Conservation (phyloP, 805 yeast genomes). For the Saturnispora halmiae region DNA sequence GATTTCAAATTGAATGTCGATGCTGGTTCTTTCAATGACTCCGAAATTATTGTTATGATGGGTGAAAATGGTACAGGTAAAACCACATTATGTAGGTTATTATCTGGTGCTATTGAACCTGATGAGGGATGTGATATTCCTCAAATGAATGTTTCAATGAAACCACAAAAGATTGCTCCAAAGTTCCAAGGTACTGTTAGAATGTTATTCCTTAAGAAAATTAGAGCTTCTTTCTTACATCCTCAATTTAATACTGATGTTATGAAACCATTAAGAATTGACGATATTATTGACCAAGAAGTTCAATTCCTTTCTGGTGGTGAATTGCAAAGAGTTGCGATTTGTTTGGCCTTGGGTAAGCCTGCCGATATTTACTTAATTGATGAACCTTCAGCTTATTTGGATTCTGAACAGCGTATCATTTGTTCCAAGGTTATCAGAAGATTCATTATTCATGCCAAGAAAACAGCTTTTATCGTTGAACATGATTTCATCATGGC, state of each 20-base stretch:
- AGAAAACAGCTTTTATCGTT: conserved; percentile 97
- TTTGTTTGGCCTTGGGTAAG: conserved; percentile 86
- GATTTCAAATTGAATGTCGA: conserved; percentile 81
- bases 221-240: conserved; percentile 84
- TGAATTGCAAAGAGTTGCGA: conserved; percentile 98
- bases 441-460: conserved; percentile 90
- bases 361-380: conserved; percentile 94
- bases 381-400: conserved; percentile 98
- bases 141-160: conserved; percentile 88
- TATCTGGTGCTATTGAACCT: conserved; percentile 89
- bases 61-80: conserved; percentile 99
- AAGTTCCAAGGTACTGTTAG: conserved; percentile 98
- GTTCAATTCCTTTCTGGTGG: conserved; percentile 98
- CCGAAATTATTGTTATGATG: conserved; percentile 98
- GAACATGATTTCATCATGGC: conserved; percentile 99
- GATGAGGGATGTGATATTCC: conserved; percentile 78
- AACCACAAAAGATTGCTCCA: conserved; percentile 99
- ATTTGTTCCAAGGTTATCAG: conserved; percentile 97
- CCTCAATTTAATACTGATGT: conserved; percentile 99
- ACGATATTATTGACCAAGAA: conserved; percentile 93
- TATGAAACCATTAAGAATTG: conserved; percentile 87
- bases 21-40: conserved; percentile 86
- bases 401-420: conserved; percentile 99
- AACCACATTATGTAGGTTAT: conserved; percentile 90
- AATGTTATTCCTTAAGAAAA: conserved; percentile 93